These are phyloP conservation scores for Cryomyces minteri DNA, from an alignment of 495 filamentous ascomycete species.

Conservation along the genomic window DNA sequence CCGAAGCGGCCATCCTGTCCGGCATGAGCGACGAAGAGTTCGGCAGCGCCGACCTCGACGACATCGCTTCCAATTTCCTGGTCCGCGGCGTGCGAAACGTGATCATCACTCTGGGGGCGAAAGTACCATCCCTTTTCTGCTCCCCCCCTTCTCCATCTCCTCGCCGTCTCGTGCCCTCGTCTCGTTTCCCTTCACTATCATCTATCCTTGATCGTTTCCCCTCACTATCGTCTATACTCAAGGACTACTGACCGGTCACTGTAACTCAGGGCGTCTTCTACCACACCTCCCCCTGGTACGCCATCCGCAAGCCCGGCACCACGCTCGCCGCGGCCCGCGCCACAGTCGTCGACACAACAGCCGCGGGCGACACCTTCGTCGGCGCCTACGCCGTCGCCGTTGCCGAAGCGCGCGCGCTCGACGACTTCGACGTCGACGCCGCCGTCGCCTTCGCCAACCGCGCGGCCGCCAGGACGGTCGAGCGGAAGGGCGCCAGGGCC, in stretches of 20 bases:
- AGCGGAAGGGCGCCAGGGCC: conserved; percentile 62
- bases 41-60: conserved; percentile 22
- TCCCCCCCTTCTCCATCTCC: not conserved
- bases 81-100: conserved; percentile 51
- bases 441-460: conserved; percentile 51
- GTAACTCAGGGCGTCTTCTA: conserved; percentile 12
- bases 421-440: conserved; percentile 13
- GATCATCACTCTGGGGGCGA: conserved; percentile 64
- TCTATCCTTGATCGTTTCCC: too few species aligned
- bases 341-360: conserved; percentile 81
- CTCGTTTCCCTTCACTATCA: too few species aligned
- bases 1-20: conserved; percentile 60
- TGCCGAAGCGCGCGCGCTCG: conserved; percentile 11
- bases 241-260: not conserved
- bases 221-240: not conserved
- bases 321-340: not conserved
- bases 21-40: conserved; percentile 29
- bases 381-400: conserved; percentile 66
- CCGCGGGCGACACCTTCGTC: conserved; percentile 87
- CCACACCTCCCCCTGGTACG: conserved; percentile 6
- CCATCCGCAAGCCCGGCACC: conserved; percentile 3
- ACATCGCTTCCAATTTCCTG: conserved; percentile 40
- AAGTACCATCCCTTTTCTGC: conserved; percentile 31
- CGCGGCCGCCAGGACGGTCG: conserved; percentile 60
- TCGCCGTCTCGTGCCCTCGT: too few species aligned